Evolutionary conservation across 1,139 yeast genomes (phyloP).

Genomic region (Geotrichum europaeum): DNA sequence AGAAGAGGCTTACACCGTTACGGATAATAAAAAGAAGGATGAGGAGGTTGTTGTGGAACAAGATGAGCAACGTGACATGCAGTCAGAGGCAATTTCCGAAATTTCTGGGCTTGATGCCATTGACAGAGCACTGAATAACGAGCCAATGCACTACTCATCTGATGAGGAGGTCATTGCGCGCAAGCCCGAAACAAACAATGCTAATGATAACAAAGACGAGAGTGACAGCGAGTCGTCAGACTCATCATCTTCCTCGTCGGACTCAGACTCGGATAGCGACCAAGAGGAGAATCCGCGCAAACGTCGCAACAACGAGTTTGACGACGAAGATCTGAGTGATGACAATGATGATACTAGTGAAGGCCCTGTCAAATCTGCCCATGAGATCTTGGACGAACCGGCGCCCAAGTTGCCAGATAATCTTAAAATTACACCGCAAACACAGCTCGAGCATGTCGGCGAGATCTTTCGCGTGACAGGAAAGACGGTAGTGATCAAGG

Average conservation of each 20-base stretch:
- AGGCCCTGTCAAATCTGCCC: constrained; percentile 69
- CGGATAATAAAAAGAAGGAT: neutral
- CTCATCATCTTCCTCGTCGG: constrained; percentile 4
- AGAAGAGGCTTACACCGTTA: neutral
- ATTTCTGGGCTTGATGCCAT: constrained; percentile 10
- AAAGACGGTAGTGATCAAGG: constrained; percentile 63
- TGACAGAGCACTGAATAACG: constrained; percentile 16
- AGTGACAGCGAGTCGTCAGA: neutral
- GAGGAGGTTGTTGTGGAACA: neutral
- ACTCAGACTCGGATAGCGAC: constrained; percentile 19
- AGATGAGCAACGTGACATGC: neutral
- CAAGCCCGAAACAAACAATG: neutral
- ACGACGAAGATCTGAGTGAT: constrained; percentile 16
- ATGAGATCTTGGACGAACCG: constrained; percentile 65
- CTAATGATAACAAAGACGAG: neutral
- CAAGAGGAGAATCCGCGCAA: constrained; percentile 10
- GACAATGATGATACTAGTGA: constrained; percentile 24
- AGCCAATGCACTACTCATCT: constrained; percentile 8
- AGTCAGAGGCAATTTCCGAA: neutral
- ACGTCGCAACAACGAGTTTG: constrained; percentile 21
- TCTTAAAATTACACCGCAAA: constrained; percentile 49
- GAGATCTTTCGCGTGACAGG: constrained; percentile 66
- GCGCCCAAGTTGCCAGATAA: constrained; percentile 68
- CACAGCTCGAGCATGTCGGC: constrained; percentile 72
- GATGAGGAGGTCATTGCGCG: constrained; percentile 10